These are phyloP conservation scores for Tolypocladium tropicale DNA, from an alignment of 2,329 filamentous ascomycete species.

Conservation along the genomic window DNA sequence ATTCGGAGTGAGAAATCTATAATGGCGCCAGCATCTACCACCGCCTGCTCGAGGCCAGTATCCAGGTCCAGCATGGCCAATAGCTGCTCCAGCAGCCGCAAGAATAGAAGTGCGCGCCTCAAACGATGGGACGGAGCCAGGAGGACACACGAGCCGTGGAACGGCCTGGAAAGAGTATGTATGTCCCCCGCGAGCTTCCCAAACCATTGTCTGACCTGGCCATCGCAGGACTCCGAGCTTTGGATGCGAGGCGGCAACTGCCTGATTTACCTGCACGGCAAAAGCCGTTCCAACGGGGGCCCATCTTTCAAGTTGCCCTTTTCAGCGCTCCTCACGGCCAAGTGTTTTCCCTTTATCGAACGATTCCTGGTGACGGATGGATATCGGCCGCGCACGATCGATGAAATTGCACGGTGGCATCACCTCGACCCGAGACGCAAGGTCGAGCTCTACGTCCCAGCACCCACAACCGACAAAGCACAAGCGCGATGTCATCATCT, in stretches of 20 bases:
- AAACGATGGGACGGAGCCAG: slow-evolving; percentile 7
- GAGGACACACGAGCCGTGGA: slow-evolving; percentile 4
- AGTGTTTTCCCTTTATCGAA: slow-evolving; percentile 51
- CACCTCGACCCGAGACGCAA: slow-evolving; percentile 17
- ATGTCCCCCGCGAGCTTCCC: neutral
- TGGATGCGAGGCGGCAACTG: slow-evolving; percentile 62
- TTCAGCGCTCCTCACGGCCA: slow-evolving; percentile 41
- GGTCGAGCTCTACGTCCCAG: slow-evolving; percentile 61
- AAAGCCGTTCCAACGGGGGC: slow-evolving; percentile 52
- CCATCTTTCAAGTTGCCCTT: slow-evolving; percentile 60
- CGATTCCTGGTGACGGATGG: slow-evolving; percentile 30
- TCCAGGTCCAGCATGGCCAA: neutral
- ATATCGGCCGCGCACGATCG: slow-evolving; percentile 10
- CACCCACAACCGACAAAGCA: slow-evolving; percentile 38
- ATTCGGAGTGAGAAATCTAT: neutral
- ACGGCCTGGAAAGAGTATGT: slow-evolving; percentile 3
- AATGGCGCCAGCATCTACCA: neutral
- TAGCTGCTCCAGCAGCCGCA: neutral
- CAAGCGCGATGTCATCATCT: slow-evolving; percentile 54
- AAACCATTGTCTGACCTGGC: neutral
- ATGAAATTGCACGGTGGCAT: slow-evolving; percentile 22
- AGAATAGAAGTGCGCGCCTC: neutral
- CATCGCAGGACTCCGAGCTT: slow-evolving; percentile 55
- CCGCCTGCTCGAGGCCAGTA: neutral
- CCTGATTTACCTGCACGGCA: slow-evolving; percentile 56